Evolutionary conservation across 345 rosid genomes (phyloP).

Genomic region (Gossypium longicalyx): DNA sequence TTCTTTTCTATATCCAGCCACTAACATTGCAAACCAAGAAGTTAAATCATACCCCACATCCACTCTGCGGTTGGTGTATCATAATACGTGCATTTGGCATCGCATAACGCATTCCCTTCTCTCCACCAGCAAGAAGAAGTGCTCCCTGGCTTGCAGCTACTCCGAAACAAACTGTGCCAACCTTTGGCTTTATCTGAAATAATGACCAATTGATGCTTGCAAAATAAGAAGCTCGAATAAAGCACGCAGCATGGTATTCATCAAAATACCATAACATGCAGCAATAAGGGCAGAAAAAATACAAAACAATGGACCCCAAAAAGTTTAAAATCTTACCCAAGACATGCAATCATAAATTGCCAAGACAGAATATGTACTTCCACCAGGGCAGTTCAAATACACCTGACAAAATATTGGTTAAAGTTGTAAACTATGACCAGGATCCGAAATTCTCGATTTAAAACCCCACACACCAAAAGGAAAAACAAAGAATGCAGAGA

Average conservation of each 20-base stretch:
- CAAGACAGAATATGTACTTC: slow-evolving; percentile 80
- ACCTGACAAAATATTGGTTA: slow-evolving; percentile 39
- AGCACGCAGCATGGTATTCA: neutral
- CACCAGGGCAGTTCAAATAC: slow-evolving; percentile 90
- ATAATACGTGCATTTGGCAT: slow-evolving; percentile 96
- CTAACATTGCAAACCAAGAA: slow-evolving; percentile 1
- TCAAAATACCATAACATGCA: neutral
- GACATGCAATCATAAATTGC: slow-evolving; percentile 97
- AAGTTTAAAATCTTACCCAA: slow-evolving; percentile 51
- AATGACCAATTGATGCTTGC: slow-evolving; percentile 12
- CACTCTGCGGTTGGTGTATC: slow-evolving; percentile 91
- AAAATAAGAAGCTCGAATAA: slow-evolving; percentile 2
- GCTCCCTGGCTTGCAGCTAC: slow-evolving; percentile 96
- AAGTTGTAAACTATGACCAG: slow-evolving; percentile 9
- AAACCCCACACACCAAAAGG: neutral
- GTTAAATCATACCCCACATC: slow-evolving; percentile 65
- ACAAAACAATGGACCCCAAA: neutral
- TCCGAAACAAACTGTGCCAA: slow-evolving; percentile 91
- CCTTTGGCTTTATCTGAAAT: slow-evolving; percentile 84
- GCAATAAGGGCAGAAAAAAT: neutral
- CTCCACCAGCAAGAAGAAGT: slow-evolving; percentile 91
- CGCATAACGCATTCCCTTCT: slow-evolving; percentile 92
- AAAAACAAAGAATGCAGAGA: slow-evolving; percentile 1
- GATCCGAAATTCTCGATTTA: neutral
- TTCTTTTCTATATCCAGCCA: neutral